phyloP scores from a whole-genome alignment of 805 yeast genomes.

The Ogataea paradorogensis region DNA sequence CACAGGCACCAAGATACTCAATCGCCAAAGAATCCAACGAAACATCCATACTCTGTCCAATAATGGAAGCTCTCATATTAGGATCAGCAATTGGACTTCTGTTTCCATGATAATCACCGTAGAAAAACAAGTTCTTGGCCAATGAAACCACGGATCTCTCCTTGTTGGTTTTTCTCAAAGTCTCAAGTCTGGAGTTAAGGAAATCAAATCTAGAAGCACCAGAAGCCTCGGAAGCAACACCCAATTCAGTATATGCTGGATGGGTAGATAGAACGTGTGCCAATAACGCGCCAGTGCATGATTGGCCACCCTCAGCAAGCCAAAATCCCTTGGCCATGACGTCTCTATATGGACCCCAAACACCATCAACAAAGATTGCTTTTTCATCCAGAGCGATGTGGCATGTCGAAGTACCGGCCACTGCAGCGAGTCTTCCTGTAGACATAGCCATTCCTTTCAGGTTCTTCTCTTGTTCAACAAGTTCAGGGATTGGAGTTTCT shows the following conservation, averaged over 20 bases:
- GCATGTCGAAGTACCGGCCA: slow-evolving; percentile 98
- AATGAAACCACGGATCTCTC: slow-evolving; percentile 74
- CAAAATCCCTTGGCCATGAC: slow-evolving; percentile 87
- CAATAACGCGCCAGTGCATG: slow-evolving; percentile 91
- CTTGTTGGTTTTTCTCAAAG: slow-evolving; percentile 52
- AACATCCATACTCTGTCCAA: slow-evolving; percentile 90
- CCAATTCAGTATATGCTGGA: slow-evolving; percentile 78
- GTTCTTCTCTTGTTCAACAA: slow-evolving; percentile 47
- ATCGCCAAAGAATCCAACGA: slow-evolving; percentile 82
- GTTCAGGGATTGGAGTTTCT: slow-evolving; percentile 51
- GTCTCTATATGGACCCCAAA: slow-evolving; percentile 98
- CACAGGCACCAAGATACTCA: slow-evolving; percentile 90
- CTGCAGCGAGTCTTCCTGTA: slow-evolving; percentile 90
- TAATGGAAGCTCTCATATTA: slow-evolving; percentile 84
- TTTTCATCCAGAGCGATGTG: slow-evolving; percentile 84
- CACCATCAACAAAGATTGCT: slow-evolving; percentile 90
- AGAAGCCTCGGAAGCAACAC: slow-evolving; percentile 62
- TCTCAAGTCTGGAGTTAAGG: slow-evolving; percentile 72
- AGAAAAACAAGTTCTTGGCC: slow-evolving; percentile 83
- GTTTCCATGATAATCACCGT: slow-evolving; percentile 96
- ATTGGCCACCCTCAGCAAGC: slow-evolving; percentile 99
- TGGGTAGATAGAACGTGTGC: slow-evolving; percentile 86
- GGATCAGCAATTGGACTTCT: slow-evolving; percentile 98
- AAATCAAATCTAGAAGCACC: slow-evolving; percentile 77
- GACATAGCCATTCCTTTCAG: slow-evolving; percentile 53